These are phyloP conservation scores for Salpingoeca rosetta DNA, from an alignment of 78 protist species.

Conservation along the genomic window DNA sequence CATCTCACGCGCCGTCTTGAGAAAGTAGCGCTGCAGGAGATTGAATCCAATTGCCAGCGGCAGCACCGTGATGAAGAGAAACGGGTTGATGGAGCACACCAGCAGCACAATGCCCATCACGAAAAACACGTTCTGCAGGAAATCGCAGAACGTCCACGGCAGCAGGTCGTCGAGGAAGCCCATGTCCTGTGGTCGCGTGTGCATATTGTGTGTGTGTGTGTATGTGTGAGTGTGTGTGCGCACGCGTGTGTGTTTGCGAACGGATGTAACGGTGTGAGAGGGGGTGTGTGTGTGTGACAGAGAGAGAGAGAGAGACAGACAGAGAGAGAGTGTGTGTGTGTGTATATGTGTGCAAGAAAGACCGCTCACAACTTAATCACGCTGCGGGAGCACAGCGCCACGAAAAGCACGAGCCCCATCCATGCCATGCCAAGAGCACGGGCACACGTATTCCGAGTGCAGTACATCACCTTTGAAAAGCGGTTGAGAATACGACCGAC, in stretches of 20 bases:
- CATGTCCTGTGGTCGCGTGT: conserved; percentile 1
- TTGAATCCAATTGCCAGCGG: not conserved
- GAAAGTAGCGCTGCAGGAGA: not conserved
- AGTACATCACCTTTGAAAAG: conserved; percentile 6
- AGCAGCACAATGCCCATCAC: not conserved
- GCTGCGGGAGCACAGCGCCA: not conserved
- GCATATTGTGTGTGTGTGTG: too few species aligned
- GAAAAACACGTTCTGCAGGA: not conserved
- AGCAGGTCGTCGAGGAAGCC: conserved; percentile 14
- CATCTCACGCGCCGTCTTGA: not conserved
- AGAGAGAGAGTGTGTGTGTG: too few species aligned
- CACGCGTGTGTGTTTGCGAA: too few species aligned
- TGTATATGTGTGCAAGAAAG: not conserved
- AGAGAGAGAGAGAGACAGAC: too few species aligned
- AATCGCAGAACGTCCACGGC: conserved; percentile 12
- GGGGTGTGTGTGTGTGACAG: too few species aligned
- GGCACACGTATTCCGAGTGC: too few species aligned
- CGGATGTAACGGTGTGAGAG: not conserved
- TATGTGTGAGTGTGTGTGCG: not conserved
- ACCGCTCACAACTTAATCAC: not conserved
- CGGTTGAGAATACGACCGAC: conserved; percentile 23
- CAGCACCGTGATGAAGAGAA: not conserved
- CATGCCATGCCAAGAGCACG: too few species aligned
- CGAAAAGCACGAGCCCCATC: too few species aligned
- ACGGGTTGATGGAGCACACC: not conserved